Evolutionary conservation across 352 stramenopile genomes (phyloP), one percentile per base, ranked within the genome.

Genomic region (Aphanomyces astaci): DNA sequence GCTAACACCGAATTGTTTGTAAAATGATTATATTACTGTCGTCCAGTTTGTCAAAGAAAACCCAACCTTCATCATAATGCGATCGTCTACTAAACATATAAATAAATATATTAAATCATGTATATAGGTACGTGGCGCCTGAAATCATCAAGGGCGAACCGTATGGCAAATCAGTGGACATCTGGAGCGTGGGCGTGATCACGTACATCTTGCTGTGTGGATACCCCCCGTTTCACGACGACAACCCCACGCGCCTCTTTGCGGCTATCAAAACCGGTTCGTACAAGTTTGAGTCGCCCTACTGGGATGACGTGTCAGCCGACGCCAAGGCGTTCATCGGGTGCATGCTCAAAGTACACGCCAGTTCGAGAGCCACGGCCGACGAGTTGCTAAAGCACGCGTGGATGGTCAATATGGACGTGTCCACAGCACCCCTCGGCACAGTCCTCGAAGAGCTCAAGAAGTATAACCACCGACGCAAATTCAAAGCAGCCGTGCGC

Each of bases 231-330:
- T 95, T 95, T 75, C 84, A 97, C 73, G 81, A 97, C 72, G 85
- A 97, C 73, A 98, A 97, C 77, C 92, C 97, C 75, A 87, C 89
- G 28, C 84, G 89, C 48, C 84, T 98, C 19, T 98, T 98, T 75
- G 88, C 90, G 62, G 98, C 96, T 72, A 98, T 98, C 73, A 95
- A 96, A 73, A 88, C 84, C 56, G 94, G 91, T 57, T 89, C 96
- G 66, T 98, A 96, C 75, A 79, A 97, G 78, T 98, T 98, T 66
- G 92, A 98, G 68, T 88, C 90, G n/a, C 92, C 96, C 19, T 98
- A 98, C 76, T 98, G 94, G 94, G 86, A 93, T 72, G 81, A 95
- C 69, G 86, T 98, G 15, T 97, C 87, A 32, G 89, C 94, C 51
- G 81, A 97, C 55, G 95, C 91, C 51, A 98, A 98, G 75, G 92